Conservation (phyloP, 2,329 filamentous ascomycete genomes). For the Clonostachys sp. region DNA sequence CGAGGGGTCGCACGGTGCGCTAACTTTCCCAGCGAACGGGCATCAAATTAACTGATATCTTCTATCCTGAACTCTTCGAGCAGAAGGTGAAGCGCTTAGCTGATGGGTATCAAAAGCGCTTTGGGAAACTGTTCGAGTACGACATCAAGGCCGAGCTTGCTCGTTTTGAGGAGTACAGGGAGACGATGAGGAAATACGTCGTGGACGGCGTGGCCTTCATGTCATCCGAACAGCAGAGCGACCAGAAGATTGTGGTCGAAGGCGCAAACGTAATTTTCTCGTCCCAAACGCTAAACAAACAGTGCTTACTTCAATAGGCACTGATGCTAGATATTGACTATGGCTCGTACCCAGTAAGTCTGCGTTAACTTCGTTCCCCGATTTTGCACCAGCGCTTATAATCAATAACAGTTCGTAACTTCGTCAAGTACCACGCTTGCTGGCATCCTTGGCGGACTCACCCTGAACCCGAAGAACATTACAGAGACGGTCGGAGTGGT, state of each 20-base stretch:
- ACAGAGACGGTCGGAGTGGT: conserved; percentile 59
- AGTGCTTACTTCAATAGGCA: conserved; percentile 37
- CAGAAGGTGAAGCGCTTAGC: conserved; percentile 58
- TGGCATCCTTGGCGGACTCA: conserved; percentile 60
- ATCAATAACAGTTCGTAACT: conserved; percentile 35
- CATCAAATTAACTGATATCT: conserved; percentile 63
- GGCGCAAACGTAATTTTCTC: conserved; percentile 42
- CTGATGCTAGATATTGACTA: conserved; percentile 65
- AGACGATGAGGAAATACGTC: conserved; percentile 53
- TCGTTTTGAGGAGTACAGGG: conserved; percentile 54
- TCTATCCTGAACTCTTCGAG: conserved; percentile 62
- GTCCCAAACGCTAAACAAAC: conserved; percentile 19
- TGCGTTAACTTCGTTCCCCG: conserved; percentile 5
- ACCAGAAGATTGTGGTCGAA: conserved; percentile 61
- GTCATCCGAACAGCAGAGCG: conserved; percentile 51
- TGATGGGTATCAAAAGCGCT: conserved; percentile 58
- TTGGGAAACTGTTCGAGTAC: conserved; percentile 59
- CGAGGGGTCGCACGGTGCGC: conserved; percentile 9
- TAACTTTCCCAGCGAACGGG: conserved; percentile 48
- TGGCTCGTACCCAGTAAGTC: conserved; percentile 24
- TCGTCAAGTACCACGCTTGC: conserved; percentile 47
- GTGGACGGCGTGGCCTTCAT: conserved; percentile 66
- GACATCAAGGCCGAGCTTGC: conserved; percentile 66
- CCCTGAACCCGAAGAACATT: conserved; percentile 55
- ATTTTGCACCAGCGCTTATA: conserved; percentile 6